Evolutionary conservation across 495 filamentous ascomycete genomes (phyloP).

Genomic region (Podospora pseudocomata): DNA sequence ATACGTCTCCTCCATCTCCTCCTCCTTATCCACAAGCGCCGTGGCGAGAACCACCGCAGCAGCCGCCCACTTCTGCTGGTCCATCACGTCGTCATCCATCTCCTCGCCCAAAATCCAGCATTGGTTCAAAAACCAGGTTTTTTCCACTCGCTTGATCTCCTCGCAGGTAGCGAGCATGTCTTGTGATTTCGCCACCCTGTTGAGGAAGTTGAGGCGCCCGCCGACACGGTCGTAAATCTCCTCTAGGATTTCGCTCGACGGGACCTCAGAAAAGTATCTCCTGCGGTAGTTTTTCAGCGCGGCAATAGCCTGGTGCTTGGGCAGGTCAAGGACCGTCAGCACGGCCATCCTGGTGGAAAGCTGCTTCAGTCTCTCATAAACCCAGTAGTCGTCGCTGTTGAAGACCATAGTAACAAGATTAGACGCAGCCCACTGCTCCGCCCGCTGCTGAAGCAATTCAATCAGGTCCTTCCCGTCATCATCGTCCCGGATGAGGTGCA

Average conservation of each 20-base stretch:
- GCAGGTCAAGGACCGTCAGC: slow-evolving; percentile 74
- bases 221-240: slow-evolving; percentile 81
- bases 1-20: slow-evolving; percentile 61
- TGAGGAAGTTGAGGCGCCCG: slow-evolving; percentile 80
- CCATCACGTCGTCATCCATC: slow-evolving; percentile 99
- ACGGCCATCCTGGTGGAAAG: slow-evolving; percentile 91
- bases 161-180: slow-evolving; percentile 77
- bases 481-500: slow-evolving; percentile 85
- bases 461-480: slow-evolving; percentile 86
- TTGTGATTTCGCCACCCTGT: slow-evolving; percentile 73
- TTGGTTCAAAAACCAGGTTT: slow-evolving; percentile 91
- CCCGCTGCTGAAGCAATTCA: slow-evolving; percentile 91
- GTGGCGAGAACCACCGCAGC: slow-evolving; percentile 92
- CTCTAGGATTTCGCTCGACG: slow-evolving; percentile 54
- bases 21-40: slow-evolving; percentile 76
- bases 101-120: slow-evolving; percentile 88
- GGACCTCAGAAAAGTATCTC: slow-evolving; percentile 61
- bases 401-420: slow-evolving; percentile 86
- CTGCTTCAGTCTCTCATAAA: slow-evolving; percentile 89
- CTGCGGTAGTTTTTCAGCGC: slow-evolving; percentile 73
- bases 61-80: slow-evolving; percentile 92
- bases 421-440: slow-evolving; percentile 90
- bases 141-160: slow-evolving; percentile 74
- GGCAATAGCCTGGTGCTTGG: slow-evolving; percentile 67
- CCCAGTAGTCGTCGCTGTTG: slow-evolving; percentile 96